Conservation (phyloP, 352 stramenopile species). For the Pythium aquatile region DNA sequence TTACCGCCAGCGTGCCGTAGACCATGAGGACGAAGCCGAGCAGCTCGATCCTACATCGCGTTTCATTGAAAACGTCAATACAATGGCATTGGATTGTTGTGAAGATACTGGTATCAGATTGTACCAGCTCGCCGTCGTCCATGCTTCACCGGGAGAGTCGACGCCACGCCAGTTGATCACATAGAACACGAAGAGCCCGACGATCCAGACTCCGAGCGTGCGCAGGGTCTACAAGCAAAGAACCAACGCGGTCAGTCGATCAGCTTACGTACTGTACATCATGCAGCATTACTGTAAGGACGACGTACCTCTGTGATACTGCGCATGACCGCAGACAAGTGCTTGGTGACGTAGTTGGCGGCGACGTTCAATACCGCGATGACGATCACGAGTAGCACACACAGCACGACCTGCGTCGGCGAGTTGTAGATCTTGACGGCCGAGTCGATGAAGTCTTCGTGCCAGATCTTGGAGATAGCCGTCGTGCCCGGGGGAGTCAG, state of each 20-base stretch:
- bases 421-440: constrained; percentile 74
- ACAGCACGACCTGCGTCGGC: constrained; percentile 43
- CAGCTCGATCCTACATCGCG: constrained; percentile 49
- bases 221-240: constrained; percentile 48
- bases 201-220: constrained; percentile 71
- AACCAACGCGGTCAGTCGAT: neutral
- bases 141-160: constrained; percentile 57
- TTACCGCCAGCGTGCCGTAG: constrained; percentile 65
- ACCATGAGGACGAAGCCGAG: constrained; percentile 73
- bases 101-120: neutral
- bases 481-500: constrained; percentile 44
- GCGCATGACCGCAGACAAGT: constrained; percentile 74
- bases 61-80: neutral
- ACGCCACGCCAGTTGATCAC: constrained; percentile 56
- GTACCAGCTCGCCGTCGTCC: constrained; percentile 68
- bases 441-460: constrained; percentile 78
- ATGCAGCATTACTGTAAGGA: too few relatives aligned
- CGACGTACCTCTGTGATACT: constrained; percentile 60
- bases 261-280: neutral
- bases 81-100: constrained; percentile 2
- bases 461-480: constrained; percentile 64
- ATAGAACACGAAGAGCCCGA: constrained; percentile 75
- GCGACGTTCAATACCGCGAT: constrained; percentile 74
- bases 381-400: constrained; percentile 56
- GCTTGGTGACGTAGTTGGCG: constrained; percentile 79